These are phyloP conservation scores for Solanum stenotomum DNA, from an alignment of 257 asterid species.

Conservation along the genomic window DNA sequence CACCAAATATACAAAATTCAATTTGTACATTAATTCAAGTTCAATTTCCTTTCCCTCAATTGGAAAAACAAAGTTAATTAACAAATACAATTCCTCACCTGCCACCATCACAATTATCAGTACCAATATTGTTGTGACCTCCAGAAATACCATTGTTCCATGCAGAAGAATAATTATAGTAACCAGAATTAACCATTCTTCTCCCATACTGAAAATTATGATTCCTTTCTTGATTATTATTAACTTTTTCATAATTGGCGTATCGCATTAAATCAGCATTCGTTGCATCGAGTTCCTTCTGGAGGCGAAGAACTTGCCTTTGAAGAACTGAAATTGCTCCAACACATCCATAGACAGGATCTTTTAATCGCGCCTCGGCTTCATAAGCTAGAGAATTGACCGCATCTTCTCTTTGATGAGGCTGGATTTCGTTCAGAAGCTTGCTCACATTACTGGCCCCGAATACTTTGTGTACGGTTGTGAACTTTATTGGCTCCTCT, in stretches of 20 bases:
- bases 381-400: constrained; percentile 20
- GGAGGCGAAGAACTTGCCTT: constrained; percentile 13
- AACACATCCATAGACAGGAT: constrained; percentile 24
- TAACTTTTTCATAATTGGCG: not conserved
- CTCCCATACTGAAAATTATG: not conserved
- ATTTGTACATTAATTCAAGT: not conserved
- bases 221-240: not conserved
- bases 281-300: constrained; percentile 17
- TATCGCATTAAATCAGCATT: constrained; percentile 20
- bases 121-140: not conserved
- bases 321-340: constrained; percentile 22
- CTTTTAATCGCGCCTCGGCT: constrained; percentile 15
- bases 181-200: not conserved
- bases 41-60: not conserved
- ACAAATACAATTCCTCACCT: not conserved
- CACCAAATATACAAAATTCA: not conserved
- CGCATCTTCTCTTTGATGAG: constrained; percentile 18
- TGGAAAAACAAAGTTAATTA: not conserved
- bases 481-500: constrained; percentile 16
- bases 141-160: constrained; percentile 5
- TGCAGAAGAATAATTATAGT: not conserved
- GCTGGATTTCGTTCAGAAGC: constrained; percentile 10
- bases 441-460: constrained; percentile 24
- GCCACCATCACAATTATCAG: not conserved
- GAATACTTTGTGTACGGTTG: constrained; percentile 21